Evolutionary conservation across 2,329 filamentous ascomycete genomes (phyloP), one percentile per base, ranked within the genome.

Genomic region (Colletotrichum falcatum): DNA sequence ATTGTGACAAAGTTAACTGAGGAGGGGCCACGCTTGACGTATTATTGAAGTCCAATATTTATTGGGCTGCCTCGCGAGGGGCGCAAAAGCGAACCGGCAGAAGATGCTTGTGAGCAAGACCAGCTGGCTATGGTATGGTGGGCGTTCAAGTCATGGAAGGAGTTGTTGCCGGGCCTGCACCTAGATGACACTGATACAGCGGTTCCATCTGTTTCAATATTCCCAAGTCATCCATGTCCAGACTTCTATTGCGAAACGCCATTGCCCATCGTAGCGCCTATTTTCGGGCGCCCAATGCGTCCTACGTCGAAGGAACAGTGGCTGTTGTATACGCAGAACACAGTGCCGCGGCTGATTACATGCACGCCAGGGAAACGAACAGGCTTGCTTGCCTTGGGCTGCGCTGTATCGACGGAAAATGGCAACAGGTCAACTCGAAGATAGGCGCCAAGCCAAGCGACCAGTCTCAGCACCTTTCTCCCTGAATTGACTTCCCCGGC

Each of bases 151-250:
- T 18, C 51, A 55, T 14, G 28, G 14, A 46, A 12, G n/a, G 28
- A 44, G 42, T n/a, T 23, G 26, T 18, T 35, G 18, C 33, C 35
- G 35, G 63, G 14, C 54, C 23, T 60, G 33, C 9, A 20, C 28
- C 46, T 12, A 51, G 48, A 46, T 62, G 58, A 62, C 26, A 56
- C 58, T 42, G n/a, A 30, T 30, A 3, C 11, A 56, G 58, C 49
- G 49, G 65, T 49, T 30, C 23, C n/a, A 28, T 23, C n/a, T 55
- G 65, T 66, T 66, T 66, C 65, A 62, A 55, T 66, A n/a, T 42
- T 35, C n/a, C 46, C 37, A 30, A 42, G 12, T 26, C 46, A 61
- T 61, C 55, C 63, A 23, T 55, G 33, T 16, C 20, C 20, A 16
- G 30, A 14, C 48, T 28, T 30, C 14, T 30, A 18, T 8, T 8